Evolutionary conservation across 1,284 basidiomycete genomes (phyloP), one percentile per base, ranked within the genome.

Genomic region (Nidula niveotomentosa): DNA sequence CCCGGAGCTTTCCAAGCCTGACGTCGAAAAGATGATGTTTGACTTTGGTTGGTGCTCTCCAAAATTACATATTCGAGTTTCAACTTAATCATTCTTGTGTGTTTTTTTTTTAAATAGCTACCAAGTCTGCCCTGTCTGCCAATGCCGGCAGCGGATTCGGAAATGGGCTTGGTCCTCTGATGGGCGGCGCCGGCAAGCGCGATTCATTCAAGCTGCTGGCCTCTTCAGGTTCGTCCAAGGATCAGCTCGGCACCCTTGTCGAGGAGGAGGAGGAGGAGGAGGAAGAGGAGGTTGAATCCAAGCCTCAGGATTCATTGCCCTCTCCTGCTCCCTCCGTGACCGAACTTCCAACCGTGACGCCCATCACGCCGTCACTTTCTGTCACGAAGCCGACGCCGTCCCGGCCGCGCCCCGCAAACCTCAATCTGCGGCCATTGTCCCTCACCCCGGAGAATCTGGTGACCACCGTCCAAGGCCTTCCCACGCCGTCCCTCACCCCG

Each of bases 221-320:
- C 13, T 63, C 80, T 13, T 80, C 84, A 4, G 80, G 81, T 1
- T 76, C 80, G 6, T 80, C 84, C 48, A 92, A 90, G 65, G 90
- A 91, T 65, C 83, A 87, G 60, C 77, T 93, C 7, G 79, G 82
- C 56, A 92, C 90, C 7, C 77, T 93, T 34, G 70, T 91, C 36
- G 90, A 93, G 67, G 90, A 91, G 61, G 90, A 91, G 61, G 90
- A 91, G 52, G 90, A 91, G 44, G 90, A 91, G 30, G 88, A 89
- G 36, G 80, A 81, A 4, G 71, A 73, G 41, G 61, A 58, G 7
- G 53, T 57, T 23, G 30, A 49, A 41, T 37, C 60, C 36, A 55
- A 59, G 37, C 54, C 59, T 10, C 63, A 68, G 33, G 65, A 65
- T 34, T 55, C 59, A 39, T 51, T 58, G 6, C 58, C 62, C 17